A percentile compares a stretch with the other conserved stretches of the same genome.
phyloP scores from a whole-genome alignment of 1,284 basidiomycete species.

The Tylopilus sp. region DNA sequence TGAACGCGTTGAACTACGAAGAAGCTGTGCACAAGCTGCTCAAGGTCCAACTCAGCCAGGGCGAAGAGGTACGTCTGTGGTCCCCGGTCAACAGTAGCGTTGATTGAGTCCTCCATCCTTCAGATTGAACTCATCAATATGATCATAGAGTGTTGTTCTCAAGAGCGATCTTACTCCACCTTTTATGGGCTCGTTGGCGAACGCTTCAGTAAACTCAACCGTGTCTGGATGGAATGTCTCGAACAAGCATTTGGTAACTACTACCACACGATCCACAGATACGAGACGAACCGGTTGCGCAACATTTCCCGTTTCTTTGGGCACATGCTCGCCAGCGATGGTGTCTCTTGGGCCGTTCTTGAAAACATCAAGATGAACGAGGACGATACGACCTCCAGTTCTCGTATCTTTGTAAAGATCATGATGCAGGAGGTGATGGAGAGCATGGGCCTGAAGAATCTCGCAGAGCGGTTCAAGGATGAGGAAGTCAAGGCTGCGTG shows the following conservation, averaged over 20 bases:
- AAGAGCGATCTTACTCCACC: conserved; percentile 94
- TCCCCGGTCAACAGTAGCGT: not conserved
- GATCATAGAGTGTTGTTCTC: conserved; percentile 99
- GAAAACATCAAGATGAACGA: conserved; percentile 91
- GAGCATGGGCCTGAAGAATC: conserved; percentile 80
- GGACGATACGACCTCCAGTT: conserved; percentile 94
- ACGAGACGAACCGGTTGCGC: conserved; percentile 96
- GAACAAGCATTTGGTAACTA: conserved; percentile 88
- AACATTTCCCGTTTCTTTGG: conserved; percentile 98
- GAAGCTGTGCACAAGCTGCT: conserved; percentile 98
- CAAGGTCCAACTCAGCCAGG: conserved; percentile 88
- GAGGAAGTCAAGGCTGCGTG: conserved; percentile 76
- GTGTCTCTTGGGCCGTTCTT: conserved; percentile 86
- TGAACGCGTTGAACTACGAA: conserved; percentile 97
- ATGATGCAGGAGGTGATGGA: conserved; percentile 94
- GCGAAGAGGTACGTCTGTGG: conserved; percentile 74
- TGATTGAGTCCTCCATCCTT: not conserved
- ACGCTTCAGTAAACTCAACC: conserved; percentile 93
- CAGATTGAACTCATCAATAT: conserved; percentile 96
- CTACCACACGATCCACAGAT: conserved; percentile 96
- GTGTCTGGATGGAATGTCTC: conserved; percentile 88
- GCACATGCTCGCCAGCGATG: conserved; percentile 81
- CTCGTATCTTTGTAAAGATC: conserved; percentile 98
- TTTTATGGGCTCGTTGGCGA: conserved; percentile 97
- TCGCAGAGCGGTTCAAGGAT: conserved; percentile 86